Percentiles rank a stretch among this genome's conserved stretches.
Evolutionary conservation across 352 stramenopile species (phyloP).

Genomic region (Phytophthora sansomeana): DNA sequence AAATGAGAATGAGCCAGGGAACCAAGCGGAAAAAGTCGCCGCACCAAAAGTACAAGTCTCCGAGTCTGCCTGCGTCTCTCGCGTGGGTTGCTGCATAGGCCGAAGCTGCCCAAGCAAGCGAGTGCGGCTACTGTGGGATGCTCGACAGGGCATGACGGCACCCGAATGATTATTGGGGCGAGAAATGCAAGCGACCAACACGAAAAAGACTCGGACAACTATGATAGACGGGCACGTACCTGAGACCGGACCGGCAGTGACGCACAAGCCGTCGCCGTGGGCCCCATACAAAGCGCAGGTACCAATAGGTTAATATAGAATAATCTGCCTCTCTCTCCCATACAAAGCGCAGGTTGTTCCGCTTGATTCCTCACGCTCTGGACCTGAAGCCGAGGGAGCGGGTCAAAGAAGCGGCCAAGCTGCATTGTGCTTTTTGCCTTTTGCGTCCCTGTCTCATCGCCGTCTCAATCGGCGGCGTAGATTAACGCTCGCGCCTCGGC

Average conservation of each 20-base stretch:
- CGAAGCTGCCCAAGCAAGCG: constrained; percentile 30
- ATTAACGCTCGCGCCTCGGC: constrained; percentile 24
- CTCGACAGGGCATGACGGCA: too few species aligned
- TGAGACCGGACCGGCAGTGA: too few species aligned
- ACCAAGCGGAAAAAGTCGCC: constrained; percentile 3
- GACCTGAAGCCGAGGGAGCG: constrained; percentile 7
- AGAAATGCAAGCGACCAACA: constrained; percentile 32
- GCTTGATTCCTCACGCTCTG: constrained; percentile 23
- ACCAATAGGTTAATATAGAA: too few species aligned
- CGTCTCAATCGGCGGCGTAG: too few species aligned
- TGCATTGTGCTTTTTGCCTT: constrained; percentile 5
- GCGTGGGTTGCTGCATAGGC: constrained; percentile 29
- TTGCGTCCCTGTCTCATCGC: constrained; percentile 25
- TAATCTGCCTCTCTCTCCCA: constrained; percentile 8
- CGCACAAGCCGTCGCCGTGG: too few species aligned
- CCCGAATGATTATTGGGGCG: constrained; percentile 6
- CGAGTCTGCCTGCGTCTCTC: constrained; percentile 26
- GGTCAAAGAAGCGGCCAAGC: constrained; percentile 20
- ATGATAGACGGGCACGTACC: constrained; percentile 27
- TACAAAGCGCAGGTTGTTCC: constrained; percentile 9
- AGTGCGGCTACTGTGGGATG: constrained; percentile 24
- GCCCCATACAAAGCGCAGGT: too few species aligned
- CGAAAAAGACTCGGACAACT: constrained; percentile 3
- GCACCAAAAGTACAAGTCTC: neutral
- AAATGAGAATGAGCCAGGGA: constrained; percentile 35